phyloP scores from a whole-genome alignment of 2,329 filamentous ascomycete genomes.

The Volutella citrinella region DNA sequence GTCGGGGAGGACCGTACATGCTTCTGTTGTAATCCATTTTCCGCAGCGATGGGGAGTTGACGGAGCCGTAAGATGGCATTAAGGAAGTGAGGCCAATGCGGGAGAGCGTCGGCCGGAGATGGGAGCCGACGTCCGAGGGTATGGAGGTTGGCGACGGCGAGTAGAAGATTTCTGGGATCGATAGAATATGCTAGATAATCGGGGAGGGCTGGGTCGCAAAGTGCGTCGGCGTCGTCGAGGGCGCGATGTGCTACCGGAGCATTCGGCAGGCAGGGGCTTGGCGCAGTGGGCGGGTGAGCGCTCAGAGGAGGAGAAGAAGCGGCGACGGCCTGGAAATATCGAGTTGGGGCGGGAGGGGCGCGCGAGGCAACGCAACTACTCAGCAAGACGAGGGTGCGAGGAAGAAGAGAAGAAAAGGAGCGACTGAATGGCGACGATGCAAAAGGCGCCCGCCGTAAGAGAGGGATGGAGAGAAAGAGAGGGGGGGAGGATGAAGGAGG shows the following conservation, averaged over 20 bases:
- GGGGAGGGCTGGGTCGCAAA: too few relatives aligned
- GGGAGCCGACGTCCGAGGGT: constrained; percentile 7
- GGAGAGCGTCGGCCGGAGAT: constrained; percentile 10
- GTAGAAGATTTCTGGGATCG: too few relatives aligned
- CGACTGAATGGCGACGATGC: constrained; percentile 17
- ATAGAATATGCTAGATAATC: too few relatives aligned
- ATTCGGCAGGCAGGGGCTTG: too few relatives aligned
- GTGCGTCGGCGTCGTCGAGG: too few relatives aligned
- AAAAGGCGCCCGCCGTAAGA: constrained; percentile 13
- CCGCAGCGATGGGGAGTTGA: constrained; percentile 69
- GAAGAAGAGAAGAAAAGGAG: constrained; percentile 19
- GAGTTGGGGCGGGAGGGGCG: constrained; percentile 5
- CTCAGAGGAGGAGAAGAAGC: constrained; percentile 4
- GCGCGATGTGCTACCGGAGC: too few relatives aligned
- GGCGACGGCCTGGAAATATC: constrained; percentile 11
- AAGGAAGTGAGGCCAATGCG: too few relatives aligned
- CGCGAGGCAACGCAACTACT: too few relatives aligned
- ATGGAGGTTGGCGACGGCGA: too few relatives aligned
- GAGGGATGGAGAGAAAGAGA: background rate
- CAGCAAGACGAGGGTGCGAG: too few relatives aligned
- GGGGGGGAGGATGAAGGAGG: background rate
- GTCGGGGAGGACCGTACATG: constrained; percentile 45
- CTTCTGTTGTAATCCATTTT: constrained; percentile 74
- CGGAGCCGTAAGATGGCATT: constrained; percentile 75
- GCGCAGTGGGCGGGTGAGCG: too few relatives aligned